Conservation (phyloP, 768 basidiomycete genomes). For the Collybiopsis luxurians region DNA sequence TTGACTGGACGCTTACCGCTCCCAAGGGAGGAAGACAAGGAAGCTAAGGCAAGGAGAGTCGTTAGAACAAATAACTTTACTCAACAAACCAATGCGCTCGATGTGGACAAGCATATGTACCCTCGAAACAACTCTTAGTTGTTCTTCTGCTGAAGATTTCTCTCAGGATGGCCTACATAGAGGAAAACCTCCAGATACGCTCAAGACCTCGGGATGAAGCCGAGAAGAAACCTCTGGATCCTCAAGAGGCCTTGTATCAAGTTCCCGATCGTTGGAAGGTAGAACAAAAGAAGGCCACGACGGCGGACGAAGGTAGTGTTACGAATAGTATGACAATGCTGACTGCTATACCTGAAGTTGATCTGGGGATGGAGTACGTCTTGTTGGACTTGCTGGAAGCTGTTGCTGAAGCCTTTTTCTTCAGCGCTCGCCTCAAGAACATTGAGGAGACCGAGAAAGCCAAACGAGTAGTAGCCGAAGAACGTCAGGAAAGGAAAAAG, state of each 20-base stretch:
- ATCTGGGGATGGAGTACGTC: slow-evolving; percentile 96
- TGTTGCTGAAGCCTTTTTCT: slow-evolving; percentile 3
- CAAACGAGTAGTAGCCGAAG: slow-evolving; percentile 80
- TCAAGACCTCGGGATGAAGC: slow-evolving; percentile 52
- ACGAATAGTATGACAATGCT: slow-evolving; percentile 94
- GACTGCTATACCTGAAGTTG: slow-evolving; percentile 96
- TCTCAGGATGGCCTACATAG: slow-evolving; percentile 91
- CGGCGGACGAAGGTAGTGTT: slow-evolving; percentile 83
- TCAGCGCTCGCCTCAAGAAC: slow-evolving; percentile 86
- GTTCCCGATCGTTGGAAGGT: slow-evolving; percentile 67
- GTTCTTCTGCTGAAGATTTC: background rate
- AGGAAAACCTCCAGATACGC: slow-evolving; percentile 83
- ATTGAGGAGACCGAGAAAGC: slow-evolving; percentile 98
- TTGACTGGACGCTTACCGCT: background rate
- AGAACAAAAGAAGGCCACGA: slow-evolving; percentile 52
- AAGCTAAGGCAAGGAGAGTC: slow-evolving; percentile 67
- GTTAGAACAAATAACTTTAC: slow-evolving; percentile 93
- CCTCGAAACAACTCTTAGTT: slow-evolving; percentile 27
- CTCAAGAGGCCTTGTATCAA: slow-evolving; percentile 75
- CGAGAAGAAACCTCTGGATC: slow-evolving; percentile 53
- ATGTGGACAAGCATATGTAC: slow-evolving; percentile 98
- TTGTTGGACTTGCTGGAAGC: background rate
- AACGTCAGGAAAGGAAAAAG: slow-evolving; percentile 57
- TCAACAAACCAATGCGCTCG: slow-evolving; percentile 91
- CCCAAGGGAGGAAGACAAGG: slow-evolving; percentile 58